These are phyloP conservation scores for Periglandula ipomoeae DNA, from an alignment of 2,329 filamentous ascomycete genomes.

Conservation along the genomic window DNA sequence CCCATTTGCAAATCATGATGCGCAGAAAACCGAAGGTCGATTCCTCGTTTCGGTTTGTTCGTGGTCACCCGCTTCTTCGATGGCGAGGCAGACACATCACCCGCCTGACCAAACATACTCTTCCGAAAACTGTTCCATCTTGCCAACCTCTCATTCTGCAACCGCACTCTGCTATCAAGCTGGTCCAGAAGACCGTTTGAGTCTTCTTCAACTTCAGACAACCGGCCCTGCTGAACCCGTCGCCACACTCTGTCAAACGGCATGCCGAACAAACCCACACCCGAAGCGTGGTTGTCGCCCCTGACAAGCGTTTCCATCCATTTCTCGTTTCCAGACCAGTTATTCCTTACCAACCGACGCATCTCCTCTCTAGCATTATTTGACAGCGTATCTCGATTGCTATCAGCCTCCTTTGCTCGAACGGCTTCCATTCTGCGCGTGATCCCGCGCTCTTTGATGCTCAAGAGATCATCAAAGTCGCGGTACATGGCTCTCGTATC, in stretches of 20 bases:
- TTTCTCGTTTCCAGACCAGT: constrained; percentile 69
- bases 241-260: constrained; percentile 66
- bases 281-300: constrained; percentile 48
- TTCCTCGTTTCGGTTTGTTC: constrained; percentile 25
- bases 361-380: constrained; percentile 39
- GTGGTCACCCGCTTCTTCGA: constrained; percentile 16
- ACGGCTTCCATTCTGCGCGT: constrained; percentile 41
- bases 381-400: constrained; percentile 24
- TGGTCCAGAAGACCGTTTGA: constrained; percentile 54
- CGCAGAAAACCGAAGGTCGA: constrained; percentile 44
- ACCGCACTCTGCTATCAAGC: constrained; percentile 56
- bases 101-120: constrained; percentile 30
- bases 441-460: constrained; percentile 51
- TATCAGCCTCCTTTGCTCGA: constrained; percentile 19
- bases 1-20: constrained; percentile 41
- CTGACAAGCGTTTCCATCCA: constrained; percentile 66
- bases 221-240: constrained; percentile 49
- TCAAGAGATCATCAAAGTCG: constrained; percentile 57
- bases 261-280: constrained; percentile 54
- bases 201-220: constrained; percentile 46
- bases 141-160: constrained; percentile 58
- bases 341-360: constrained; percentile 53
- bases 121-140: constrained; percentile 65
- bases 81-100: constrained; percentile 12
- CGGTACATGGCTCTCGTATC: constrained; percentile 47